Conservation (phyloP, 331 rosid species). For the Rosa hybrid region DNA sequence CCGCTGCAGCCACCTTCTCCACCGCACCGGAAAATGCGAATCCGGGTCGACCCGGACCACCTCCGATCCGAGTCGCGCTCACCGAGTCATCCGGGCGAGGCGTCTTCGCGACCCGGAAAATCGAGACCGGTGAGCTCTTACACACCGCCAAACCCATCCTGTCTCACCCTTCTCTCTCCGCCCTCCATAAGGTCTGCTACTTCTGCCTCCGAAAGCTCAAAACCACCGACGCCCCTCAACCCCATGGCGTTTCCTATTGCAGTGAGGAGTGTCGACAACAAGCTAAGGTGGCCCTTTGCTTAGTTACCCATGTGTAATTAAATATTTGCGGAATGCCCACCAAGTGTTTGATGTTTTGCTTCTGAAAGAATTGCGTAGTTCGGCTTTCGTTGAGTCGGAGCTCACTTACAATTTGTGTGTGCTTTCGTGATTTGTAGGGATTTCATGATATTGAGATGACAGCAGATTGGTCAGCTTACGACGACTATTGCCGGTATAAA, state of each 20-base stretch:
- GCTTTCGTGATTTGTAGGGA: constrained; percentile 42
- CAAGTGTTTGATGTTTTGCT: constrained; percentile 41
- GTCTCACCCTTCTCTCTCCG: constrained; percentile 61
- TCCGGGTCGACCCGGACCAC: constrained; percentile 46
- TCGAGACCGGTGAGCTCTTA: constrained; percentile 69
- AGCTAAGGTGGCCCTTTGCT: constrained; percentile 41
- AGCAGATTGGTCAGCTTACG: constrained; percentile 70
- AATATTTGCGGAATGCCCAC: constrained; percentile 1
- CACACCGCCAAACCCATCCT: constrained; percentile 80
- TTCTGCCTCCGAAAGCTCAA: constrained; percentile 59
- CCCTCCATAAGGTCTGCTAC: constrained; percentile 50
- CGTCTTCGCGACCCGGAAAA: constrained; percentile 74
- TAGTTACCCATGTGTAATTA: too few relatives aligned
- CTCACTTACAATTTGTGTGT: neutral
- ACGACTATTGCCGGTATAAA: constrained; percentile 71
- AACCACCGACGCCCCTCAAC: constrained; percentile 8
- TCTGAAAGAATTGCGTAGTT: constrained; percentile 11
- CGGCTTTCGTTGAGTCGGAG: neutral
- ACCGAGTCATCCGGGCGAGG: constrained; percentile 81
- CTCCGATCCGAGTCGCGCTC: constrained; percentile 71
- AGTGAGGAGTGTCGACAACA: constrained; percentile 45
- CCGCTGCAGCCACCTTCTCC: constrained; percentile 30
- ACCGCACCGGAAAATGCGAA: constrained; percentile 14
- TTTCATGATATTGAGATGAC: constrained; percentile 58
- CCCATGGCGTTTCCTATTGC: constrained; percentile 48